Evolutionary conservation across 768 basidiomycete species (phyloP).

Genomic region (Mrakia frigida): DNA sequence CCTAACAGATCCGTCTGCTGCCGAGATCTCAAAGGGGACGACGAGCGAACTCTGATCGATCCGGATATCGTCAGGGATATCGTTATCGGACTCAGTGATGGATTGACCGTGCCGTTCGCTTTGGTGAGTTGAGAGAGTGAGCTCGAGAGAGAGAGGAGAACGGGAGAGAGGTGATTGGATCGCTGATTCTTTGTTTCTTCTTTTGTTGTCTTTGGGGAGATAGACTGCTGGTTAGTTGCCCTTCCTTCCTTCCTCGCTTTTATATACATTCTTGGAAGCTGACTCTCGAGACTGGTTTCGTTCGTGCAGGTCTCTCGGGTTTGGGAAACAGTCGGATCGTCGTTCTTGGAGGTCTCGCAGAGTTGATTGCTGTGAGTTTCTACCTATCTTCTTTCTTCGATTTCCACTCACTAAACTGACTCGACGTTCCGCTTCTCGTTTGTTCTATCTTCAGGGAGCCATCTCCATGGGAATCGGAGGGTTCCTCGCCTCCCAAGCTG

Average conservation of each 20-base stretch:
- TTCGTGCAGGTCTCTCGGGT: constrained; percentile 51
- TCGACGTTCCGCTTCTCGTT: no score
- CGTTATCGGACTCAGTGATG: constrained; percentile 84
- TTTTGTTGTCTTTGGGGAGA: neutral
- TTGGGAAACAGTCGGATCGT: constrained; percentile 87
- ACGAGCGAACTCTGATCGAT: constrained; percentile 63
- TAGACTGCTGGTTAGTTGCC: constrained; percentile 57
- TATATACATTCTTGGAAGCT: neutral
- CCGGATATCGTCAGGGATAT: constrained; percentile 65
- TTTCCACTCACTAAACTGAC: neutral
- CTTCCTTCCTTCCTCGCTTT: neutral
- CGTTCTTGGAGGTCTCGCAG: constrained; percentile 87
- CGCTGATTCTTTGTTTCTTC: neutral
- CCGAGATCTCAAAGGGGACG: constrained; percentile 65
- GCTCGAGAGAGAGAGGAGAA: neutral
- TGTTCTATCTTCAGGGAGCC: constrained; percentile 63
- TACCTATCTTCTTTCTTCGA: neutral
- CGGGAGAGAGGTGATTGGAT: neutral
- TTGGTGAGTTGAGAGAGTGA: constrained; percentile 42
- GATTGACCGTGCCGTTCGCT: constrained; percentile 86
- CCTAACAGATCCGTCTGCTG: constrained; percentile 70
- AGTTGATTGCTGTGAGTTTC: constrained; percentile 44
- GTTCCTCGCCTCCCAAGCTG: constrained; percentile 79
- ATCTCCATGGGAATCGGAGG: constrained; percentile 94
- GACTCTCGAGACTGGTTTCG: neutral